Evolutionary conservation across 2,329 filamentous ascomycete species (phyloP), one percentile per base, ranked within the genome.

Genomic region (Aaosphaeria pasadenensis): DNA sequence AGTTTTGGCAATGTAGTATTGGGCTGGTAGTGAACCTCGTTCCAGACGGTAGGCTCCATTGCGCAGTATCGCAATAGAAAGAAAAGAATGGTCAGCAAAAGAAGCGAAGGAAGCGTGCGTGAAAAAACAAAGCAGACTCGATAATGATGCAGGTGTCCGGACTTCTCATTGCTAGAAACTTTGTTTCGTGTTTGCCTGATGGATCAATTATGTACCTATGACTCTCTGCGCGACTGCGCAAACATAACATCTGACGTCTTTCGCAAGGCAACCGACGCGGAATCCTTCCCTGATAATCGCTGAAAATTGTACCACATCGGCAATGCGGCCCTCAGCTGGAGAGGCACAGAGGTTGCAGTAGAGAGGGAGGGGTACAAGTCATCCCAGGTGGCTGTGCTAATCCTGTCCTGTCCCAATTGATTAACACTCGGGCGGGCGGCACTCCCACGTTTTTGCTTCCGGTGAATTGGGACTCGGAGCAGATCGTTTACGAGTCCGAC

Each of bases 41-140:
- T 50, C 13, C 51, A 48, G 28, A 48, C 13, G 17, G 52, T 47
- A 32, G 44, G 36, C 24, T 50, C 50, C 51, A 57, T 58, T 52
- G 50, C 54, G 54, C 49, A 52, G 33, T n/a, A n/a, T 36, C n/a
- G 7, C 33, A 9, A 36, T 36, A 36, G 33, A 36, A n/a, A 36
- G n/a, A 36, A 36, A 36, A n/a, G n/a, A 36, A 36, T 9, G n/a
- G 33, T 9, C 9, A 36, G 9, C 9, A n/a, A 36, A 36, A 36
- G 33, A 36, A 36, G n/a, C 33, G 33, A 36, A 36, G n/a, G 33
- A 36, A 9, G 33, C 33, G 7, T 9, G 7, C 7, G n/a, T 9
- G 9, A n/a, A 36, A 9, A n/a, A n/a, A 9, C 33, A n/a, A 36
- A 36, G 33, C 33, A n/a, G n/a, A 36, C 9, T 36, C 33, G 17